Evolutionary conservation across 352 stramenopile species (phyloP), one percentile per base, ranked within the genome.

Genomic region (Halophytophthora polymorphica): DNA sequence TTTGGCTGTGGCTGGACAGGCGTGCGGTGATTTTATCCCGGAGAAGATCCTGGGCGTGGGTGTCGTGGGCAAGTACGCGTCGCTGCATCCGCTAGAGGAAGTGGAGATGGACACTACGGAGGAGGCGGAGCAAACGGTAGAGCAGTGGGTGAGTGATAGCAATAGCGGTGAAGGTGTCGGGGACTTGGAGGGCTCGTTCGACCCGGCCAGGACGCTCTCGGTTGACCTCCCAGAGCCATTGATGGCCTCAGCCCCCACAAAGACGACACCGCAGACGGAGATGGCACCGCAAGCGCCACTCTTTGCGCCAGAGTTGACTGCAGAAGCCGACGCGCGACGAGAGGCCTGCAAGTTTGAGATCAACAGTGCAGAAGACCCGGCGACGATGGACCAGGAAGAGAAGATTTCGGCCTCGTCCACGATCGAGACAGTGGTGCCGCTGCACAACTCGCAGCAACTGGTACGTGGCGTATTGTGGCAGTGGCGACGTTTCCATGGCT

Each of bases 41-140:
- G 83, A 94, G 50, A 94, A 94, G 48, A 91, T 94, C 45, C 50
- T 94, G 12, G 83, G 83, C 14, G 59, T 94, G 8, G 79, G 79
- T 17, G 83, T 94, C 6, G 53, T 94, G 10, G 81, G 77, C 45
- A 92, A 92, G 43, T 92, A 88, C 52, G 81, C 81, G 11, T 91
- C 77, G 21, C 63, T 94, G 50, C 74, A 86, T 52, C 73, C 83
- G 5, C 48, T 86, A 6, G 71, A 87, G 15, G 71, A 80, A 1
- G 66, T 78, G 34, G 38, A 71, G 29, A 39, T 53, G 15, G 42
- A 45, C 2, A 62, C 52, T 15, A 21, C 53, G 10, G 52, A 69
- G 19, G 28, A 48, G 21, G 56, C 71, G 15, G 61, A 87, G 23
- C 72, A 83, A 48, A 80, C 72, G 19, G 58, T 88, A 19, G 73